Percentiles rank a stretch among this genome's conserved stretches.
phyloP scores from a whole-genome alignment of 176 grass and related monocot species.

The Zea luxurians region DNA sequence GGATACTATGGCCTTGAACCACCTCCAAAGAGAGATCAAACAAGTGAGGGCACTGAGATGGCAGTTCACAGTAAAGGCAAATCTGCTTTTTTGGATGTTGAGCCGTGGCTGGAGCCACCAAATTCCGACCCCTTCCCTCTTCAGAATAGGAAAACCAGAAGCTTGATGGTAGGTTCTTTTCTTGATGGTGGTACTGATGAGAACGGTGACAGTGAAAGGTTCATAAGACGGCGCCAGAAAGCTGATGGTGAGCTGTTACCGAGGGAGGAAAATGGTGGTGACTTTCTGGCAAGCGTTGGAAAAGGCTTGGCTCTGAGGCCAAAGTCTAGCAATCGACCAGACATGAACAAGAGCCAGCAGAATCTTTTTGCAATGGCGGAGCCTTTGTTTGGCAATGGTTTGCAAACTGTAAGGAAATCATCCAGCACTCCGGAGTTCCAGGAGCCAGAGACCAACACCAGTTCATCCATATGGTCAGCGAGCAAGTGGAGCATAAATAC shows the following conservation, averaged over 20 bases:
- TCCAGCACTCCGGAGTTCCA: constrained; percentile 91
- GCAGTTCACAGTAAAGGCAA: constrained; percentile 51
- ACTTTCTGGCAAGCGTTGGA: constrained; percentile 54
- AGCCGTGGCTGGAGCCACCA: constrained; percentile 52
- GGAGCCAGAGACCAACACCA: constrained; percentile 64
- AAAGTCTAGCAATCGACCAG: constrained; percentile 56
- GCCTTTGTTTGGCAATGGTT: constrained; percentile 45
- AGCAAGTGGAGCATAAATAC: constrained; percentile 90
- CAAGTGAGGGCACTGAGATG: constrained; percentile 50
- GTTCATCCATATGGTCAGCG: constrained; percentile 64
- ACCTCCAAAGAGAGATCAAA: constrained; percentile 49
- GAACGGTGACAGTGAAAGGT: constrained; percentile 57
- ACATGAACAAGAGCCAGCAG: constrained; percentile 65
- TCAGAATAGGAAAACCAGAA: constrained; percentile 60
- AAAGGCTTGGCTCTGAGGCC: constrained; percentile 78
- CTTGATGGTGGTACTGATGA: constrained; percentile 59
- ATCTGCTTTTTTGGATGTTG: constrained; percentile 59
- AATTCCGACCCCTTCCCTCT: constrained; percentile 59
- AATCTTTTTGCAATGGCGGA: constrained; percentile 63
- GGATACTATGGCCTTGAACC: constrained; percentile 85
- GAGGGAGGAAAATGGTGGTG: constrained; percentile 61
- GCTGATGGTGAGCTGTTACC: constrained; percentile 60
- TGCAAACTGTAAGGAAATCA: constrained; percentile 76
- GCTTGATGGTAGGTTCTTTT: constrained; percentile 41
- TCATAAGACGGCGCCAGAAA: constrained; percentile 68